These are phyloP conservation scores for Alternaria arbusti DNA, from an alignment of 2,329 filamentous ascomycete genomes.

Conservation along the genomic window DNA sequence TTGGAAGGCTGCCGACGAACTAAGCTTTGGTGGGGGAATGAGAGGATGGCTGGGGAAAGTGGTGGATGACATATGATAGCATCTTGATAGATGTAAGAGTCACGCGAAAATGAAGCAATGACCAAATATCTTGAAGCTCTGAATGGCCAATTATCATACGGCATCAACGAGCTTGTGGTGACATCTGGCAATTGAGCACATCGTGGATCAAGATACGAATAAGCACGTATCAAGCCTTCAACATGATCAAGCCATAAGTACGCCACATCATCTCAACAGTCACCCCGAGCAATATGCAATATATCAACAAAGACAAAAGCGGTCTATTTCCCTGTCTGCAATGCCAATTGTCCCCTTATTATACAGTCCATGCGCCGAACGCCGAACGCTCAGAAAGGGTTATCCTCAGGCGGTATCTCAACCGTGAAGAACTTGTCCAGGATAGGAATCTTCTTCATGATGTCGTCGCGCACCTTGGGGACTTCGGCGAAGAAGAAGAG, in stretches of 20 bases:
- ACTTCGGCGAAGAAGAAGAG: conserved; percentile 71
- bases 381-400: conserved; percentile 62
- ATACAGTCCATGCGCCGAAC: conserved; percentile 11
- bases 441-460: conserved; percentile 66
- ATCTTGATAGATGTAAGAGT: conserved; percentile 20
- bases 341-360: background rate
- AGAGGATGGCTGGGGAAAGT: background rate
- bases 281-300: background rate
- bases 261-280: background rate
- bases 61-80: conserved; percentile 9
- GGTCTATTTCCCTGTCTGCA: background rate
- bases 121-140: conserved; percentile 1
- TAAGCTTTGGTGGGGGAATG: conserved; percentile 28
- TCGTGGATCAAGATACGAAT: background rate
- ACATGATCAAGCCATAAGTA: background rate
- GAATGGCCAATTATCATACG: background rate
- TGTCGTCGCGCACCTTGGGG: conserved; percentile 66
- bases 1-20: conserved; percentile 73
- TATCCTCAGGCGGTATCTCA: conserved; percentile 68
- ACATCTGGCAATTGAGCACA: background rate
- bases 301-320: background rate
- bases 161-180: accelerated
- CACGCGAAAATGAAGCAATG: conserved; percentile 38
- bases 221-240: background rate
- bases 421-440: conserved; percentile 63